Conservation (phyloP, 1,139 yeast species). For the Debaryomycetaceae sp. region DNA sequence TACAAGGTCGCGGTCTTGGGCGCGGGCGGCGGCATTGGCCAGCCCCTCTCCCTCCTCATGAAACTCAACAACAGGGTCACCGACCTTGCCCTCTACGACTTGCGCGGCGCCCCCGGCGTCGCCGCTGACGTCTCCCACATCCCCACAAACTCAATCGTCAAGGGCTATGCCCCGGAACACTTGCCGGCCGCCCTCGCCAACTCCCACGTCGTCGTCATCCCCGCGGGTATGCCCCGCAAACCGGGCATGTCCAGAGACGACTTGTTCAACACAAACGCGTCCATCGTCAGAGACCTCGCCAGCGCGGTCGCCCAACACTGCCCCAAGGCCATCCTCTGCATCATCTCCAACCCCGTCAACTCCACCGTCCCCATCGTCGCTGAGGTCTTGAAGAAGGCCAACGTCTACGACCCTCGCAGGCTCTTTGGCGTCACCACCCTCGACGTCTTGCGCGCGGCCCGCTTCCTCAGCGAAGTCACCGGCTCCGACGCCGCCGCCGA, state of each 20-base stretch:
- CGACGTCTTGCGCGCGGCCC: conserved; percentile 82
- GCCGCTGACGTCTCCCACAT: conserved; percentile 88
- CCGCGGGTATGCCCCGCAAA: conserved; percentile 96
- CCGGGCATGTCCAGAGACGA: conserved; percentile 99
- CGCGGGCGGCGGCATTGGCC: conserved; percentile 89
- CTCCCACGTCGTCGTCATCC: conserved; percentile 74
- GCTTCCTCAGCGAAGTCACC: conserved; percentile 38
- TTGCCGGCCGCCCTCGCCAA: conserved; percentile 56
- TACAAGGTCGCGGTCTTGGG: conserved; percentile 71
- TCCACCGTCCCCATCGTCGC: conserved; percentile 92
- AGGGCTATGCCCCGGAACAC: conserved; percentile 56
- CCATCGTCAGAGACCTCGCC: conserved; percentile 77
- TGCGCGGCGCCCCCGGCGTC: conserved; percentile 85
- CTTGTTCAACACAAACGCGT: conserved; percentile 85
- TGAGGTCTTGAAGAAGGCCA: conserved; percentile 67
- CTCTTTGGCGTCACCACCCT: conserved; percentile 89
- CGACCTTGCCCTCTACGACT: conserved; percentile 75
- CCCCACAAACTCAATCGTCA: conserved; percentile 66
- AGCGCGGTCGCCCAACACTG: conserved; percentile 63
- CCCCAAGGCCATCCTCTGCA: conserved; percentile 65
- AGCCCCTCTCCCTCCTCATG: conserved; percentile 77
- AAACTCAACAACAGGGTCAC: conserved; percentile 53
- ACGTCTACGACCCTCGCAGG: conserved; percentile 67
- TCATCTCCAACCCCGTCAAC: conserved; percentile 93
- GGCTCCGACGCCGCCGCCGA: conserved; percentile 47